These are phyloP conservation scores for Botrytis tulipae DNA, from an alignment of 2,329 filamentous ascomycete genomes.

Conservation along the genomic window DNA sequence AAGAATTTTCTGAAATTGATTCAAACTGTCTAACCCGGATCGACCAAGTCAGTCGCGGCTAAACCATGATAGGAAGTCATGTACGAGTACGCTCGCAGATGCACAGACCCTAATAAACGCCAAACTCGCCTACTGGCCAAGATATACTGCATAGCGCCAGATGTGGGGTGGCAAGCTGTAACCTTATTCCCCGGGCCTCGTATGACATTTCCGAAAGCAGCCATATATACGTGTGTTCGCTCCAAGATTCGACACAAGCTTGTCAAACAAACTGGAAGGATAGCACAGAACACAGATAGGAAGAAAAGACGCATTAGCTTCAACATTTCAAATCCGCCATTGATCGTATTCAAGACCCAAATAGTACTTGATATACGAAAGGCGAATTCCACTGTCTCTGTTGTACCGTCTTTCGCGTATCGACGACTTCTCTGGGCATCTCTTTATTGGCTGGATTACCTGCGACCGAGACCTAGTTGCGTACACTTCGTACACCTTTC, in stretches of 20 bases:
- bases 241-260: background rate
- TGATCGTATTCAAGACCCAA: background rate
- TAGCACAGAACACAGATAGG: background rate
- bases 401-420: background rate
- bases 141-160: background rate
- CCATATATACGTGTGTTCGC: background rate
- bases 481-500: background rate
- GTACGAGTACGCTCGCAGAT: background rate
- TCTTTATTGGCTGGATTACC: background rate
- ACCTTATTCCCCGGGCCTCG: background rate
- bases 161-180: background rate
- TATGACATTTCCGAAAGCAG: background rate
- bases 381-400: background rate
- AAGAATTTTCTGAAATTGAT: background rate
- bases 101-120: background rate
- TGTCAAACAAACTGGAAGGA: background rate
- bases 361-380: background rate
- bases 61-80: background rate
- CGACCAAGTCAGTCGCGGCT: background rate
- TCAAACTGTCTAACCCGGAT: background rate
- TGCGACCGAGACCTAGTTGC: background rate
- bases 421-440: background rate
- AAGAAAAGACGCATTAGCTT: background rate
- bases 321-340: background rate
- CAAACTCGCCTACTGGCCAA: background rate